phyloP scores from a whole-genome alignment of 305 asterid genomes.

The Solanum hybrid region DNA sequence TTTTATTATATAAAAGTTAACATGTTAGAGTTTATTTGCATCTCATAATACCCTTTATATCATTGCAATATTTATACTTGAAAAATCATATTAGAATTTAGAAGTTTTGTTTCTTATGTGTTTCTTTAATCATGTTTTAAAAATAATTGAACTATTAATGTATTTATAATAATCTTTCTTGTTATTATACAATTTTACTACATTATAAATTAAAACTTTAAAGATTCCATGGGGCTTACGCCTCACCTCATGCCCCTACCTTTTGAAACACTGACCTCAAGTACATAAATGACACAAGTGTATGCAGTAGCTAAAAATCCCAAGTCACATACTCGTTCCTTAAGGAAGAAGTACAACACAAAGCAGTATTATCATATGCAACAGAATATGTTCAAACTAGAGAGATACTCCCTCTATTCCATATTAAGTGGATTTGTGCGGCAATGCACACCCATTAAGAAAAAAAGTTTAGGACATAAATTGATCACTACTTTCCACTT shows the following conservation, averaged over 20 bases:
- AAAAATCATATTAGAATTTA: background rate
- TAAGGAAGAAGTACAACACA: background rate
- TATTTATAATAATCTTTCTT: background rate
- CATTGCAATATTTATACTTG: background rate
- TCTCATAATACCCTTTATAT: background rate
- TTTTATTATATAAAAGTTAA: background rate
- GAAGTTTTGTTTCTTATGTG: background rate
- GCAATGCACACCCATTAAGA: background rate
- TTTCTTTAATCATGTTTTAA: background rate
- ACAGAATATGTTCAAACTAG: background rate
- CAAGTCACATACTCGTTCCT: background rate
- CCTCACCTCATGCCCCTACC: background rate
- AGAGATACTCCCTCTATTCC: background rate
- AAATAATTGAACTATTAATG: background rate
- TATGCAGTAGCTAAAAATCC: background rate
- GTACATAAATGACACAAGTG: background rate
- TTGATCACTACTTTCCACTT: background rate
- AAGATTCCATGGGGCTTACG: background rate
- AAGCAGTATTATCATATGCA: background rate
- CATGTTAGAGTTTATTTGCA: background rate
- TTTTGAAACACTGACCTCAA: background rate
- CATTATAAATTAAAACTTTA: background rate
- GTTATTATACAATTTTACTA: background rate
- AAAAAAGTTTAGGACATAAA: background rate
- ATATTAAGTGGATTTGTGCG: background rate